phyloP scores from a whole-genome alignment of 352 stramenopile genomes.

The Globisporangium acanthophoron region DNA sequence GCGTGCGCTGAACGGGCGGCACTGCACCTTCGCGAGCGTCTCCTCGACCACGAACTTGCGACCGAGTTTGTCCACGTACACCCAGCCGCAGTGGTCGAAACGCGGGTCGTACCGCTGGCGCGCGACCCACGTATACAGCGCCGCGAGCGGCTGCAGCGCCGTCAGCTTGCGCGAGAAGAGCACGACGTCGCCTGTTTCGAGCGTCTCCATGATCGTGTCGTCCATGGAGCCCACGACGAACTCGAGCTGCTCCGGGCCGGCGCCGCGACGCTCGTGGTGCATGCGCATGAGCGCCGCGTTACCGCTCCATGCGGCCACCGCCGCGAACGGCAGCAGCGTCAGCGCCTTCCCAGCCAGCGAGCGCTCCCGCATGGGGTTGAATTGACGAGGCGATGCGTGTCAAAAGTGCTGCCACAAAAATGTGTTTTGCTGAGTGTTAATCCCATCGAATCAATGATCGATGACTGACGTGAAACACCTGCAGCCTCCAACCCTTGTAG shows the following conservation, averaged over 20 bases:
- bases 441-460: too few species aligned
- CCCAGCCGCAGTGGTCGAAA: constrained; percentile 78
- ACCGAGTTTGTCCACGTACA: constrained; percentile 76
- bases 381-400: neutral
- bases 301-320: constrained; percentile 59
- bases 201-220: constrained; percentile 82
- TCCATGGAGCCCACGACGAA: constrained; percentile 82
- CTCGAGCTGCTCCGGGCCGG: constrained; percentile 32
- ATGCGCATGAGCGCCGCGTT: constrained; percentile 57
- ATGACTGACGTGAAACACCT: too few species aligned
- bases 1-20: constrained; percentile 68
- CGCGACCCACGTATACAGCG: constrained; percentile 60
- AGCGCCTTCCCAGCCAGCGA: constrained; percentile 38
- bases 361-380: constrained; percentile 10
- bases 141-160: constrained; percentile 62
- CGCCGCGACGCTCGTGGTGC: constrained; percentile 28
- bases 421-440: too few species aligned
- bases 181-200: constrained; percentile 79
- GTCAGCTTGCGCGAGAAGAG: constrained; percentile 74
- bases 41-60: constrained; percentile 85
- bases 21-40: constrained; percentile 72
- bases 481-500: too few species aligned
- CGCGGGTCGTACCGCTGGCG: constrained; percentile 47
- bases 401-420: neutral
- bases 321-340: constrained; percentile 49